phyloP scores from a whole-genome alignment of 192 early-diverging fungal genomes.

The Coemansia sp. region DNA sequence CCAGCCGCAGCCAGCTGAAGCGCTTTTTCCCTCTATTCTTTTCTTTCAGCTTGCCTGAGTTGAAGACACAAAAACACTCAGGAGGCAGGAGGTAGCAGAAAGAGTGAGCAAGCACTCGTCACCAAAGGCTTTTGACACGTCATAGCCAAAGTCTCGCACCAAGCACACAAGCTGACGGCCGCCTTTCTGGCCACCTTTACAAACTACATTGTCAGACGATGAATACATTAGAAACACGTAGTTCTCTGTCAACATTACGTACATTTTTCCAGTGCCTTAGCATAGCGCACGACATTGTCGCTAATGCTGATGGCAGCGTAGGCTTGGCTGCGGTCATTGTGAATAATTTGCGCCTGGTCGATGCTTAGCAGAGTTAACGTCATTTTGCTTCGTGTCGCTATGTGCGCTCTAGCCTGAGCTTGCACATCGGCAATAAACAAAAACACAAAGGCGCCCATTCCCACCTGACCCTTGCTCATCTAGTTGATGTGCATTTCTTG shows the following conservation, averaged over 20 bases:
- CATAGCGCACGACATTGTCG: constrained; percentile 19
- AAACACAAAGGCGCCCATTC: constrained; percentile 77
- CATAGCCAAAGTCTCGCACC: background rate
- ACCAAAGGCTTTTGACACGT: background rate
- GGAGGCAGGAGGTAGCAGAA: background rate
- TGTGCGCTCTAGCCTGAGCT: constrained; percentile 67
- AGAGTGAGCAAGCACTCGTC: background rate
- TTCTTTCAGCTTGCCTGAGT: background rate
- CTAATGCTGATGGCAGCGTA: constrained; percentile 64
- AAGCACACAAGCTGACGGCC: background rate
- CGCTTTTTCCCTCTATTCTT: background rate
- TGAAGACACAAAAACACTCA: background rate
- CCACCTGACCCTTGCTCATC: constrained; percentile 48
- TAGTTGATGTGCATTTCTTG: constrained; percentile 62
- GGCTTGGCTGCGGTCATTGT: constrained; percentile 73
- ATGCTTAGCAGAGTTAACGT: constrained; percentile 57
- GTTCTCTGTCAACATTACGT: background rate
- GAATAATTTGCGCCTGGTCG: constrained; percentile 66
- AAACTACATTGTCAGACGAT: background rate
- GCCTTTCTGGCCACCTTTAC: background rate
- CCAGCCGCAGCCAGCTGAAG: background rate
- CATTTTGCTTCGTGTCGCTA: too few relatives aligned
- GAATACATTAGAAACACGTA: background rate
- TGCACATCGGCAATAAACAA: constrained; percentile 68
- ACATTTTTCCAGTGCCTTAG: background rate